A percentile compares a stretch with the other conserved stretches of the same genome.
phyloP scores from a whole-genome alignment of 2,329 filamentous ascomycete genomes.

The Apiospora kogelbergensis region DNA sequence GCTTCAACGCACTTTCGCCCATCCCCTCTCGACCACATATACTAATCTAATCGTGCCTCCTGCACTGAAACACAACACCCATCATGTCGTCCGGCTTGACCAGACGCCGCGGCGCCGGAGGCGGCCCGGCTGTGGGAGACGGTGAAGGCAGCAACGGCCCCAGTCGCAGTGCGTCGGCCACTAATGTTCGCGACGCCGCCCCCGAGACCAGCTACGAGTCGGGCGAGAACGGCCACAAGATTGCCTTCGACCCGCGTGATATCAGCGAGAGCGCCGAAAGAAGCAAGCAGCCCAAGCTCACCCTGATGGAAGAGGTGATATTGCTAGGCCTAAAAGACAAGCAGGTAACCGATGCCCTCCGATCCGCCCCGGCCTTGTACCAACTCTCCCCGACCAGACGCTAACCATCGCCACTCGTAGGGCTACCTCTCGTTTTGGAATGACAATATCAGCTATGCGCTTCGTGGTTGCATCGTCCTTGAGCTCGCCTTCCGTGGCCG shows the following conservation, averaged over 20 bases:
- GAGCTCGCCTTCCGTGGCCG: slow-evolving; percentile 94
- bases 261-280: slow-evolving; percentile 96
- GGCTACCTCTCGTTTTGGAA: slow-evolving; percentile 99
- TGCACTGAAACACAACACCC: background rate
- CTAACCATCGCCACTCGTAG: slow-evolving; percentile 45
- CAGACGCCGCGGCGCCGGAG: slow-evolving; percentile 69
- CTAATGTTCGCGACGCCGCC: slow-evolving; percentile 52
- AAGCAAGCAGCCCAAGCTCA: slow-evolving; percentile 97
- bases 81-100: slow-evolving; percentile 57
- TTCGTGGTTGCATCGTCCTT: slow-evolving; percentile 96
- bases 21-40: background rate
- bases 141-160: slow-evolving; percentile 20
- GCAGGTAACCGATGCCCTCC: slow-evolving; percentile 64
- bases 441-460: slow-evolving; percentile 98
- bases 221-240: slow-evolving; percentile 96
- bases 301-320: slow-evolving; percentile 97
- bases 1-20: background rate
- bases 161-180: slow-evolving; percentile 44
- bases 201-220: slow-evolving; percentile 86
- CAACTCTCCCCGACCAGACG: background rate
- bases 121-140: slow-evolving; percentile 39
- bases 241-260: slow-evolving; percentile 94
- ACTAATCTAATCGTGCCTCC: background rate
- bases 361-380: background rate
- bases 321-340: slow-evolving; percentile 97